phyloP scores from a whole-genome alignment of 257 asterid genomes.

The Orobanche coerulescens region DNA sequence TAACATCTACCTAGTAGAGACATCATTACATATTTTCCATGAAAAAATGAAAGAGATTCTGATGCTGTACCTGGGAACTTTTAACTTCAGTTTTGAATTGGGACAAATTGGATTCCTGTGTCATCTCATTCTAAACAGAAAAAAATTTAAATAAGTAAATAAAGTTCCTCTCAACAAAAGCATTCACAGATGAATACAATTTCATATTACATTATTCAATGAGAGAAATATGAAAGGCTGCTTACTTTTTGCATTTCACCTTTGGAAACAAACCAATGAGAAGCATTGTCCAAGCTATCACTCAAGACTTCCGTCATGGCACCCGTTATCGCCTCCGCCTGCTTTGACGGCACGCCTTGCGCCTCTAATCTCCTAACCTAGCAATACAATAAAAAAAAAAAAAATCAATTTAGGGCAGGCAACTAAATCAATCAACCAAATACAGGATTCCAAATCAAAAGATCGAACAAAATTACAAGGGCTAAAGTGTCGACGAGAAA shows the following conservation, averaged over 20 bases:
- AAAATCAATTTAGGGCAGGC: neutral
- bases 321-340: too few species aligned
- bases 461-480: constrained; percentile 54
- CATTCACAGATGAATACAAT: constrained; percentile 1
- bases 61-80: constrained; percentile 68
- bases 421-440: neutral
- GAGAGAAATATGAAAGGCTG: neutral
- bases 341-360: constrained; percentile 73
- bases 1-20: neutral
- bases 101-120: constrained; percentile 68
- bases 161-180: neutral
- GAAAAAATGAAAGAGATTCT: neutral
- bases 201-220: neutral
- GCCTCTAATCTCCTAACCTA: constrained; percentile 84
- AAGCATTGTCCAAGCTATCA: constrained; percentile 68
- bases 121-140: constrained; percentile 63
- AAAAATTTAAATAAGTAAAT: neutral
- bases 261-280: constrained; percentile 72
- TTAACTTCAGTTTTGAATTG: constrained; percentile 76
- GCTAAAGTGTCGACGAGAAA: constrained; percentile 89
- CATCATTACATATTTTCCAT: neutral
- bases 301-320: constrained; percentile 64
- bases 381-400: neutral
- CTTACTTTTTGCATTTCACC: constrained; percentile 68
- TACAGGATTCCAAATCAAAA: too few species aligned